Evolutionary conservation across 345 rosid species (phyloP).

Genomic region (Microcos paniculata): DNA sequence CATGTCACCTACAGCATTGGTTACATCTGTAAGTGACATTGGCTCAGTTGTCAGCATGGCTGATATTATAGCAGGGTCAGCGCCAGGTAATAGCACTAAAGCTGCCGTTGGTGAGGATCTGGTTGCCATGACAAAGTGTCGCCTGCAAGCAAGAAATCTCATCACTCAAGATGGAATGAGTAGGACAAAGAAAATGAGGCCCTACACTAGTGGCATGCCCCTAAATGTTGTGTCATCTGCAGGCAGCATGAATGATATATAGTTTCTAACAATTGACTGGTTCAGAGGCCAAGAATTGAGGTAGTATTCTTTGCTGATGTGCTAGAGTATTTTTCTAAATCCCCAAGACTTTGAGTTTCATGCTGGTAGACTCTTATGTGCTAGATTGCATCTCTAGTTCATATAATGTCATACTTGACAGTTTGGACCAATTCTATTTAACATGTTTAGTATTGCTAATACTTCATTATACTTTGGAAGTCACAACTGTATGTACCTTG

Average conservation of each 20-base stretch:
- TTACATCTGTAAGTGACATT: slow-evolving; percentile 80
- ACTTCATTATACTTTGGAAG: background rate
- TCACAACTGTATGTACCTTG: background rate
- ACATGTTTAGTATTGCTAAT: too few species aligned
- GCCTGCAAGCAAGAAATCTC: slow-evolving; percentile 78
- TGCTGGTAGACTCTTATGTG: too few species aligned
- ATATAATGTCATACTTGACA: too few species aligned
- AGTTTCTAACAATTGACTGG: slow-evolving; percentile 67
- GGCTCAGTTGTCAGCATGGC: slow-evolving; percentile 88
- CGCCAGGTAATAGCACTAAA: too few species aligned
- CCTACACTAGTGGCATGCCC: slow-evolving; percentile 80
- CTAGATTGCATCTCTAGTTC: too few species aligned
- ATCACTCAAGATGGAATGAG: slow-evolving; percentile 76
- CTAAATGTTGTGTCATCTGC: slow-evolving; percentile 72
- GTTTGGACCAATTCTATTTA: too few species aligned
- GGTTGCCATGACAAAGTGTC: slow-evolving; percentile 90
- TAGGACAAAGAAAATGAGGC: slow-evolving; percentile 79
- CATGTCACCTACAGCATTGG: slow-evolving; percentile 59
- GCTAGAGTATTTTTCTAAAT: background rate
- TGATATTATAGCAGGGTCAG: slow-evolving; percentile 91
- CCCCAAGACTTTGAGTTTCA: too few species aligned
- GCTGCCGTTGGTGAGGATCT: too few species aligned
- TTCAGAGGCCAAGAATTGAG: slow-evolving; percentile 72
- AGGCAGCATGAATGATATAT: slow-evolving; percentile 73
- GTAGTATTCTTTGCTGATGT: slow-evolving; percentile 37